Conservation (phyloP, 345 rosid genomes). For the Stellera chamaejasme region DNA sequence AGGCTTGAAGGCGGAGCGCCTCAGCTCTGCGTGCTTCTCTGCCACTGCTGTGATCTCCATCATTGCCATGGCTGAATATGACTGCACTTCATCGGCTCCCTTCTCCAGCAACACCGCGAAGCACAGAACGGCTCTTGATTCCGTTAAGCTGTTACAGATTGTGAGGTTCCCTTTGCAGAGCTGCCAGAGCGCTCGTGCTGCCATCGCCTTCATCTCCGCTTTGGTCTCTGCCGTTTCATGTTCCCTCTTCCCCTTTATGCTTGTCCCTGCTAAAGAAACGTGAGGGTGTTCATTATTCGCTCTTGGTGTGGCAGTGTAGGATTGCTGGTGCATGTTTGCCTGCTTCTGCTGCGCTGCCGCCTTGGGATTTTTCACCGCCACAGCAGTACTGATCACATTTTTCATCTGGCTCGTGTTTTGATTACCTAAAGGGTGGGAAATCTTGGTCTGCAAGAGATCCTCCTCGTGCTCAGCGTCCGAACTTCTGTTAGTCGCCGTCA, state of each 20-base stretch:
- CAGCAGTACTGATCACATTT: constrained; percentile 33
- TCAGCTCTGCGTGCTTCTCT: constrained; percentile 45
- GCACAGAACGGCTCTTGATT: constrained; percentile 61
- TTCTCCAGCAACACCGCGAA: constrained; percentile 58
- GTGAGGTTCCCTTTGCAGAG: constrained; percentile 53
- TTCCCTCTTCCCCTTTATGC: constrained; percentile 61
- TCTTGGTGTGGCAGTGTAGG: constrained; percentile 17
- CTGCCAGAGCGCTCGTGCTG: constrained; percentile 66
- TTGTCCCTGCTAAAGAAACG: constrained; percentile 38
- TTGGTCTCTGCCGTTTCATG: constrained; percentile 45
- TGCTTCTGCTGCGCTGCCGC: constrained; percentile 13
- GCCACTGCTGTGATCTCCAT: constrained; percentile 70
- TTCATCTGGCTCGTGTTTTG: constrained; percentile 40
- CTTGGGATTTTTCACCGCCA: constrained; percentile 24
- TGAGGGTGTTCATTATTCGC: constrained; percentile 22
- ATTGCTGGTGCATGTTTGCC: constrained; percentile 15
- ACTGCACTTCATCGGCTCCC: constrained; percentile 51
- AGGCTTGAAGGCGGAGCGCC: constrained; percentile 68
- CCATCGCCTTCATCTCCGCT: constrained; percentile 79
- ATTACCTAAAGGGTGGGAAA: constrained; percentile 37
- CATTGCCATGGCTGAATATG: constrained; percentile 59
- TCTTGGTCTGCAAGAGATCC: constrained; percentile 14
- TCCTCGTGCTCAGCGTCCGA: constrained; percentile 6
- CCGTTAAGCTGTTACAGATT: constrained; percentile 55
- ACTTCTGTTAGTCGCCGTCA: constrained; percentile 32